These are phyloP conservation scores for Thuidium tamariscinum DNA, from an alignment of 225 moss, liverwort and hornwort genomes.

Conservation along the genomic window DNA sequence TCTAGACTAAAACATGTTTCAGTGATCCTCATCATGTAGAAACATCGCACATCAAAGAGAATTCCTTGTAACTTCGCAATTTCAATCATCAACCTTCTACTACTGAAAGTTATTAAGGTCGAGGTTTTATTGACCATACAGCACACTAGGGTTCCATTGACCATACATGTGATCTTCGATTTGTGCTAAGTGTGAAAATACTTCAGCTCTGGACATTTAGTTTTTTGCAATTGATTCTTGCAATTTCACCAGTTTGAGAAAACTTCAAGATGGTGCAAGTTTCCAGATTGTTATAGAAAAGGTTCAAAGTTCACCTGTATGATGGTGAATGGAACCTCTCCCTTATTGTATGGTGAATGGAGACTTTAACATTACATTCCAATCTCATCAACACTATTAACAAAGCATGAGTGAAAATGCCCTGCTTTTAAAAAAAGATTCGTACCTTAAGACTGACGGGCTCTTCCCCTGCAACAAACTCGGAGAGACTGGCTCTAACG, in stretches of 20 bases:
- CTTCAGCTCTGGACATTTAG: background rate
- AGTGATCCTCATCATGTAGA: background rate
- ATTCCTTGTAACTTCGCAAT: background rate
- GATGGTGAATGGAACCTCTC: background rate
- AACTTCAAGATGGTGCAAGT: background rate
- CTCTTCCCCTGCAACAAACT: slow-evolving; percentile 4
- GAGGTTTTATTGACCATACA: background rate
- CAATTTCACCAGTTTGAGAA: too few relatives aligned
- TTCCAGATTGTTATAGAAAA: background rate
- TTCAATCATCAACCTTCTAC: background rate
- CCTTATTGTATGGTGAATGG: background rate
- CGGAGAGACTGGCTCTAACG: slow-evolving; percentile 1
- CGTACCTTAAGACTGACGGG: slow-evolving; percentile 1
- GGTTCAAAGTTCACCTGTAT: background rate
- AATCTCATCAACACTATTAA: background rate
- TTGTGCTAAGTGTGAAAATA: background rate
- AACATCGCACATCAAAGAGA: background rate
- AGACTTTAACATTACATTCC: background rate
- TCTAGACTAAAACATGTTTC: background rate
- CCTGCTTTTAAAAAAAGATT: background rate
- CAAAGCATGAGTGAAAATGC: background rate
- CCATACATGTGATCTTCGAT: background rate
- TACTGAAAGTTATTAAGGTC: background rate
- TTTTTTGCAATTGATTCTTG: background rate
- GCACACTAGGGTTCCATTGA: background rate